Evolutionary conservation across 179 eudicot species (phyloP).

Genomic region (Beta lomatogona): DNA sequence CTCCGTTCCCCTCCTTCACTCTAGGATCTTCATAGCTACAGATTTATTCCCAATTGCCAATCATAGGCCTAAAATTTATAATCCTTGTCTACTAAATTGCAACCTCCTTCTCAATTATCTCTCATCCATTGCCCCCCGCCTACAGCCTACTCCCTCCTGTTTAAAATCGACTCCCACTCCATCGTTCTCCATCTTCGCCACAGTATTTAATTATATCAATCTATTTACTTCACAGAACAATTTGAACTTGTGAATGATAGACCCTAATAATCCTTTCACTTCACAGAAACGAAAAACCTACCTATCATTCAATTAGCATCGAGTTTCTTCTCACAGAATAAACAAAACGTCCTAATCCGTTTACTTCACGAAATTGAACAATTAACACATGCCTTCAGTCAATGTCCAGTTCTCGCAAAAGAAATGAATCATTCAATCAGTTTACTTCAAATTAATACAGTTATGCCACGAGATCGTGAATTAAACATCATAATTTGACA

Average conservation of each 20-base stretch:
- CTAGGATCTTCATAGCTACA: background rate
- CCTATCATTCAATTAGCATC: background rate
- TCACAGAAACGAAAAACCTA: background rate
- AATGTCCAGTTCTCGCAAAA: background rate
- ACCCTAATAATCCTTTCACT: background rate
- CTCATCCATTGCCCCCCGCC: background rate
- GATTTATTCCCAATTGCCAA: background rate
- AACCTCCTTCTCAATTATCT: background rate
- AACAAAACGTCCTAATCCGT: no score
- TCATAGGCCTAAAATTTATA: background rate
- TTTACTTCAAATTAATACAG: background rate
- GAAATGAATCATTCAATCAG: background rate
- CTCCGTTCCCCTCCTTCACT: background rate
- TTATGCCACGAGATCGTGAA: background rate
- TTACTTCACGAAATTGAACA: no score
- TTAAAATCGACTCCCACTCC: background rate
- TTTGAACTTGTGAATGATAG: no score
- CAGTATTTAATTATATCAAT: no score
- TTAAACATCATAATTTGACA: background rate
- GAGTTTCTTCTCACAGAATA: no score
- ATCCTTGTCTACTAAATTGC: background rate
- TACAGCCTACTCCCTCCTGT: background rate
- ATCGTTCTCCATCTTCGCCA: no score
- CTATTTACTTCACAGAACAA: no score
- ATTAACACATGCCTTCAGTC: background rate